Base-by-base conservation (phyloP, 305 asterid species). In the Stenogyne calaminthoides region DNA sequence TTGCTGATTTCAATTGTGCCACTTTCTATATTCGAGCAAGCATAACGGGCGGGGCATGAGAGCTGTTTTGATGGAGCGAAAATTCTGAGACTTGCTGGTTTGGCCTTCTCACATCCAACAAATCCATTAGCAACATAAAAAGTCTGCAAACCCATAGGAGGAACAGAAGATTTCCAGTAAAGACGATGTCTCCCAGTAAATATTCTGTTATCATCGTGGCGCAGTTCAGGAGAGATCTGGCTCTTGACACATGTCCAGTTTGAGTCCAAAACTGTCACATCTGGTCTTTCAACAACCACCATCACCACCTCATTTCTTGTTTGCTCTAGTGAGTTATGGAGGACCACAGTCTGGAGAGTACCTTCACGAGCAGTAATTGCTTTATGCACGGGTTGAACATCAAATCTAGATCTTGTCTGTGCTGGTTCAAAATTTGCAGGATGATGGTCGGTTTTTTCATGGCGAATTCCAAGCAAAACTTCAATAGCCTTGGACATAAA, bases 221-320 rank as follows among this genome's bases (percentile, higher is more conserved):
- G 80, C 52, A 92, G 62, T 76, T 95, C 98, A 11, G 98, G 99
- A 78, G 98, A 90, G 61, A 92, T 85, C 83, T 92, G 99, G 84
- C 99, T 95, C 84, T 82, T 95, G 80, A 92, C 91, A 80, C 98
- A 95, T 4, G 99, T 95, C 99, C 98, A 95, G 80, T 95, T 95
- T 5, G 96, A 87, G 82, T 95, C 99, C 82, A 95, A 70, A 63
- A 95, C 89, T 9, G 99, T 95, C 42, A 89, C 97, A 75, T 92
- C 96, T 3, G 98, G 96, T 72, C 97, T 83, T 70, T 90, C 96
- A 71, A 88, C 98, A 27, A 91, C 84, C 44, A 95, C 86, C 93
- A 87, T 95, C 76, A 90, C 94, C 72, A 90, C 89, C 84, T 95
- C 99, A 60, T 84, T 82, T 74, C 94, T 81, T 63, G 86, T 88